A percentile compares a stretch with the other conserved stretches of the same genome.
These are phyloP conservation scores for Eruca vesicaria DNA, from an alignment of 441 rosid genomes.

Conservation along the genomic window DNA sequence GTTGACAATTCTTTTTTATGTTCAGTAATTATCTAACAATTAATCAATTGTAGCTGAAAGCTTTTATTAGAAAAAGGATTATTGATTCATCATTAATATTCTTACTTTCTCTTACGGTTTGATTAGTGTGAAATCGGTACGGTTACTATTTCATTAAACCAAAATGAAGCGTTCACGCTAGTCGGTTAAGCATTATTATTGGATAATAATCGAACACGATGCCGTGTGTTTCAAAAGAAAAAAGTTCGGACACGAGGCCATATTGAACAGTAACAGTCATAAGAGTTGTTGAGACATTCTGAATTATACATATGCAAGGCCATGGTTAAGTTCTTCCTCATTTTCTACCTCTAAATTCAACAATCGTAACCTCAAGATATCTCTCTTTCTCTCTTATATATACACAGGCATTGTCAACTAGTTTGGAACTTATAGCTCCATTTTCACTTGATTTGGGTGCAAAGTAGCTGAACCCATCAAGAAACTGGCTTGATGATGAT, in stretches of 20 bases:
- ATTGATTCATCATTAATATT: no score
- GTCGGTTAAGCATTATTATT: neutral
- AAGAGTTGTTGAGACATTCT: no score
- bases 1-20: no score
- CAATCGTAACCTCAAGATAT: neutral
- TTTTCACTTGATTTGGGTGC: slow-evolving; percentile 61
- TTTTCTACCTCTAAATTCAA: neutral
- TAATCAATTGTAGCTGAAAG: no score
- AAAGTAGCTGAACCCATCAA: slow-evolving; percentile 61
- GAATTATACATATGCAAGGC: neutral
- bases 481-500: slow-evolving; percentile 51
- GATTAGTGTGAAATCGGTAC: neutral
- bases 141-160: neutral
- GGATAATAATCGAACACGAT: neutral
- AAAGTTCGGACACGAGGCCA: no score
- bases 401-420: slow-evolving; percentile 44
- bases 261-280: no score
- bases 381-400: slow-evolving; percentile 16
- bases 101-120: no score
- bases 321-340: neutral
- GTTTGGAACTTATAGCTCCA: slow-evolving; percentile 58
- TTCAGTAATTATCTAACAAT: no score
- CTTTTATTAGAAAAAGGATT: no score
- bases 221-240: no score
- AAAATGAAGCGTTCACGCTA: no score